These are phyloP conservation scores for Salvia hispanica DNA, from an alignment of 257 asterid species.

Conservation along the genomic window DNA sequence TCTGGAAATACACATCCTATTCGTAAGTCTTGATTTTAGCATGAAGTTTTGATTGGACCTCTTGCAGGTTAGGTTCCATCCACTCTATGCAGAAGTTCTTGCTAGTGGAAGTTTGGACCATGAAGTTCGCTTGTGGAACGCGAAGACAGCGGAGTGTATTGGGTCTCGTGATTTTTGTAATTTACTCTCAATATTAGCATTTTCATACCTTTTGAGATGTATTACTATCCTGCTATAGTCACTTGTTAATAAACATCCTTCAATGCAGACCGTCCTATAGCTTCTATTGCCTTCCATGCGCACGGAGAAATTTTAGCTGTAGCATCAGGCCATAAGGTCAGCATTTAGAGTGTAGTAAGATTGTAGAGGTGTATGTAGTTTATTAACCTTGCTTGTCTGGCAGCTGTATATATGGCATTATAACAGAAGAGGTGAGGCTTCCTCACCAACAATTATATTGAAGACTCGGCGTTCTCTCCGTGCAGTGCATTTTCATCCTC, in stretches of 20 bases:
- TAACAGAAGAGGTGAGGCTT: constrained; percentile 74
- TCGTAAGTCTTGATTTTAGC: constrained; percentile 27
- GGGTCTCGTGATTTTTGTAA: constrained; percentile 94
- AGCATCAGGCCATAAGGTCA: constrained; percentile 98
- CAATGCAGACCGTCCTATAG: constrained; percentile 88
- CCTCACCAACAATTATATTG: constrained; percentile 77
- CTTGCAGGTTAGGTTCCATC: constrained; percentile 94
- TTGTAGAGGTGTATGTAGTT: constrained; percentile 28
- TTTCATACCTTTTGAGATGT: constrained; percentile 16
- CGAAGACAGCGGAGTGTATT: constrained; percentile 83
- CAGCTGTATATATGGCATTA: constrained; percentile 97
- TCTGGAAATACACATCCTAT: constrained; percentile 16
- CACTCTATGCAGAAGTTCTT: constrained; percentile 74
- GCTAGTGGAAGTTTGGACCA: constrained; percentile 99
- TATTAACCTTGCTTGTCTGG: constrained; percentile 39
- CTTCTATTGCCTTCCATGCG: constrained; percentile 97
- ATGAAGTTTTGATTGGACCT: constrained; percentile 34
- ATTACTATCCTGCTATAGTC: constrained; percentile 15
- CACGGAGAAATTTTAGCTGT: constrained; percentile 95
- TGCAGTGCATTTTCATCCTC: constrained; percentile 98
- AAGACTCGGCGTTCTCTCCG: constrained; percentile 96
- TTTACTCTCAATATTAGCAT: constrained; percentile 30
- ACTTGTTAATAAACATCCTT: constrained; percentile 26
- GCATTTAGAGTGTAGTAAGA: constrained; percentile 33
- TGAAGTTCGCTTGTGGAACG: constrained; percentile 96